Conservation (phyloP, 1,284 basidiomycete species). For the Mycena sp. region DNA sequence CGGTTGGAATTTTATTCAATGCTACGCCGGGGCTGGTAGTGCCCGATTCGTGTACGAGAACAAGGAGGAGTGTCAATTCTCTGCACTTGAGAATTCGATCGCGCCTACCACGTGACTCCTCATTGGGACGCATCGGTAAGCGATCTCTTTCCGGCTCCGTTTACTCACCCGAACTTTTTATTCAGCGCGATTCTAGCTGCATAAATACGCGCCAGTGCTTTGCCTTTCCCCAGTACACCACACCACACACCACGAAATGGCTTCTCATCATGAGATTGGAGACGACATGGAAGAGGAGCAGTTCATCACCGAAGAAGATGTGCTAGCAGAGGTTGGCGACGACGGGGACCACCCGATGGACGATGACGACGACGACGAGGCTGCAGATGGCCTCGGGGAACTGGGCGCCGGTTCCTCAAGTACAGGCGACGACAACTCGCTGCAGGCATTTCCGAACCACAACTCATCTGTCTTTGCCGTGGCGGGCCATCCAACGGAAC, state of each 20-base stretch:
- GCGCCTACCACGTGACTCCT: too few species aligned
- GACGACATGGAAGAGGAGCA: constrained; percentile 56
- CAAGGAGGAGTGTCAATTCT: too few species aligned
- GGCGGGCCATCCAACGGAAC: constrained; percentile 85
- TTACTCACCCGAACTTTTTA: constrained; percentile 6
- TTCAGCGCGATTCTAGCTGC: neutral
- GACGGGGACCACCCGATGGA: constrained; percentile 82
- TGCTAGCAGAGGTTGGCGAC: constrained; percentile 70
- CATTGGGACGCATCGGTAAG: too few species aligned
- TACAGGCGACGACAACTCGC: constrained; percentile 67
- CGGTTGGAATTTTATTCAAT: too few species aligned
- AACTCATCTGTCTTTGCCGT: constrained; percentile 87
- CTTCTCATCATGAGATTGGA: constrained; percentile 49
- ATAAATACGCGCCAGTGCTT: constrained; percentile 16
- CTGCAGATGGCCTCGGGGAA: constrained; percentile 55
- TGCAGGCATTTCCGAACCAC: constrained; percentile 74
- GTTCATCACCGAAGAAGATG: constrained; percentile 70
- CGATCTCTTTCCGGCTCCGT: neutral
- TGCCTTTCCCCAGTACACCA: neutral
- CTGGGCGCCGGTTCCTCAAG: constrained; percentile 50
- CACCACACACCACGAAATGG: constrained; percentile 1
- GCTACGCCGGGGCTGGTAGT: too few species aligned
- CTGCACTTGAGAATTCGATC: too few species aligned
- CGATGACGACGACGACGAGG: constrained; percentile 70
- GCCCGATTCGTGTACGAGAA: too few species aligned